Conservation (phyloP, 2,329 filamentous ascomycete genomes). For the Cryphonectria carpinicola region DNA sequence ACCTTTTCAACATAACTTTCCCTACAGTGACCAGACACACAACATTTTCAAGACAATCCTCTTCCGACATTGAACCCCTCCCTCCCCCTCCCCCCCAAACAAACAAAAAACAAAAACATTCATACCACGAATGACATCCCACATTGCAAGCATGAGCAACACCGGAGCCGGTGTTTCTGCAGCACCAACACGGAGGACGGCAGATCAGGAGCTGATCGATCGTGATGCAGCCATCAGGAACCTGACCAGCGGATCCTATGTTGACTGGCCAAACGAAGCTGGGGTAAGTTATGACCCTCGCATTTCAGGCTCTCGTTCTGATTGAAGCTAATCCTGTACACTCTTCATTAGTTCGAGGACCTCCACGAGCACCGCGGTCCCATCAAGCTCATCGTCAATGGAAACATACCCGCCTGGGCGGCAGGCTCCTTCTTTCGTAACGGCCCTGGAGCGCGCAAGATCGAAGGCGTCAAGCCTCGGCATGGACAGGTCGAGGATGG, state of each 20-base stretch:
- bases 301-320: background rate
- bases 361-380: slow-evolving; percentile 68
- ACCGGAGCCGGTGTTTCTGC: background rate
- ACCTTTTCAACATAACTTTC: background rate
- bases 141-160: background rate
- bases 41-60: background rate
- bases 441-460: slow-evolving; percentile 68
- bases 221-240: slow-evolving; percentile 21
- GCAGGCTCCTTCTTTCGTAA: slow-evolving; percentile 75
- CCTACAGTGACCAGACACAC: background rate
- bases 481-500: background rate
- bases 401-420: slow-evolving; percentile 71
- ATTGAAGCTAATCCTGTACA: background rate
- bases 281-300: slow-evolving; percentile 41
- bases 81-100: too few relatives aligned
- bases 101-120: background rate
- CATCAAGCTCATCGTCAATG: slow-evolving; percentile 64
- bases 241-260: slow-evolving; percentile 39
- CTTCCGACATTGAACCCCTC: too few relatives aligned
- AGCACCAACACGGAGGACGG: background rate
- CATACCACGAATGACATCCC: background rate
- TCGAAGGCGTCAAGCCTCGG: slow-evolving; percentile 62
- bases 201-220: slow-evolving; percentile 17
- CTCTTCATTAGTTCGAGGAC: slow-evolving; percentile 65
- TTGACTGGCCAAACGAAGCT: slow-evolving; percentile 53